Conservation (phyloP, 129 eudicot genomes). For the Cynara cardunculus region DNA sequence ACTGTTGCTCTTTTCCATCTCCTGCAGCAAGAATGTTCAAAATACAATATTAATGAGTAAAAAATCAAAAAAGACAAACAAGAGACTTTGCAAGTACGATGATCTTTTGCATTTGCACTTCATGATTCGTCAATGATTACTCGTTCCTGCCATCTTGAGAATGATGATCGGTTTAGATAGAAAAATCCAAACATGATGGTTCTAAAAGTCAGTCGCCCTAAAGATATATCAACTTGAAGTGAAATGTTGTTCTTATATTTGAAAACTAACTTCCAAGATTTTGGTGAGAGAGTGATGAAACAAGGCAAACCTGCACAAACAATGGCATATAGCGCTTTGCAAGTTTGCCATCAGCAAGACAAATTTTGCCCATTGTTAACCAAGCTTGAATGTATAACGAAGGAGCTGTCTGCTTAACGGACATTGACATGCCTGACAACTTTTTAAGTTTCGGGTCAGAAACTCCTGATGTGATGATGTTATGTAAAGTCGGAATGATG, state of each 20-base stretch:
- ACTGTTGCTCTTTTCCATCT: slow-evolving; percentile 79
- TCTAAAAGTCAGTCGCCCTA: neutral
- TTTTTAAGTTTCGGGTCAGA: slow-evolving; percentile 51
- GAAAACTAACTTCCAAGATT: neutral
- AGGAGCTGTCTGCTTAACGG: slow-evolving; percentile 69
- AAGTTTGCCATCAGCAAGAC: slow-evolving; percentile 94
- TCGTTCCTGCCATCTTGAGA: slow-evolving; percentile 1
- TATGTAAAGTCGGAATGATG: slow-evolving; percentile 58
- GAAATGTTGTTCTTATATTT: neutral
- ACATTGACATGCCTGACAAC: slow-evolving; percentile 27
- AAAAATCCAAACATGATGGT: neutral
- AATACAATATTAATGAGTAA: neutral
- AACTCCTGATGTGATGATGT: slow-evolving; percentile 73
- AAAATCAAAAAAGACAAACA: neutral
- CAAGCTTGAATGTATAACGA: slow-evolving; percentile 87
- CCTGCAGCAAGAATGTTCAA: slow-evolving; percentile 46
- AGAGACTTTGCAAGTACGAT: neutral
- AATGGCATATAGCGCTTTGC: slow-evolving; percentile 94
- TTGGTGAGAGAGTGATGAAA: slow-evolving; percentile 2
- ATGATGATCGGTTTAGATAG: neutral
- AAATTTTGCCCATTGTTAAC: slow-evolving; percentile 90
- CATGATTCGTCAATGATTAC: neutral
- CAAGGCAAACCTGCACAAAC: slow-evolving; percentile 75
- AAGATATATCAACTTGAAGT: neutral
- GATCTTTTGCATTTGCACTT: neutral